Evolutionary conservation across 2,329 filamentous ascomycete species (phyloP), one percentile per base, ranked within the genome.

Genomic region (Knufia petricola): DNA sequence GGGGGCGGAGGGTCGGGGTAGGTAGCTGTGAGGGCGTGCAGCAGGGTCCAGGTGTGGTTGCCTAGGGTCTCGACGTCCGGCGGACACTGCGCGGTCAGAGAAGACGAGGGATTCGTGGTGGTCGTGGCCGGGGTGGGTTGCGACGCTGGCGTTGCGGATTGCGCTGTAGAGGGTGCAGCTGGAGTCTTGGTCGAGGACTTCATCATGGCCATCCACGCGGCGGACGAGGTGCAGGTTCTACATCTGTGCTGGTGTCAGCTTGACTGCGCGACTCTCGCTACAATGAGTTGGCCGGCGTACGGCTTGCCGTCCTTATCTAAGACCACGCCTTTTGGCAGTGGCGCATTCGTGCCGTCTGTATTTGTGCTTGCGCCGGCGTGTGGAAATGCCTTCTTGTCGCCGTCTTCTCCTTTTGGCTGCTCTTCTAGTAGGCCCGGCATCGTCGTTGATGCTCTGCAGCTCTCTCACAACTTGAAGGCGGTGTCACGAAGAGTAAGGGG

Each of bases 11-110:
- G 67, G 6, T 76, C 72, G 1, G 92, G 92, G 65, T 96, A 98
- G 12, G 79, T 79, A 0, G 89, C 92, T 12, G 90, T 86, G 55
- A 98, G 85, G 7, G 85, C 84, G 71, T 98, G 92, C 1, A 98
- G 79, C 17, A 98, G 77, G 0, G 88, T 95, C 92, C 92, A 98
- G 10, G 87, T 86, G 52, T 82, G 82, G 53, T 88, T 85, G 42
- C 92, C 92, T 3, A 98, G 81, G 13, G 75, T 69, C 63, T 94
- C 87, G 55, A 95, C 87, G 63, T 96, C 89, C 1, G 92, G 84
- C 0, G 92, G 92, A 63, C 90, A n/a, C n/a, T n/a, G n/a, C n/a
- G n/a, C n/a, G 96, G 66, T 94, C 85, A 50, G 72, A 53, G 6
- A 8, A n/a, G 15, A 13, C 46, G 12, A 13, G 45, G 31, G 3